Base-by-base conservation (phyloP, 768 basidiomycete genomes). In the Sarcodon sp. region DNA sequence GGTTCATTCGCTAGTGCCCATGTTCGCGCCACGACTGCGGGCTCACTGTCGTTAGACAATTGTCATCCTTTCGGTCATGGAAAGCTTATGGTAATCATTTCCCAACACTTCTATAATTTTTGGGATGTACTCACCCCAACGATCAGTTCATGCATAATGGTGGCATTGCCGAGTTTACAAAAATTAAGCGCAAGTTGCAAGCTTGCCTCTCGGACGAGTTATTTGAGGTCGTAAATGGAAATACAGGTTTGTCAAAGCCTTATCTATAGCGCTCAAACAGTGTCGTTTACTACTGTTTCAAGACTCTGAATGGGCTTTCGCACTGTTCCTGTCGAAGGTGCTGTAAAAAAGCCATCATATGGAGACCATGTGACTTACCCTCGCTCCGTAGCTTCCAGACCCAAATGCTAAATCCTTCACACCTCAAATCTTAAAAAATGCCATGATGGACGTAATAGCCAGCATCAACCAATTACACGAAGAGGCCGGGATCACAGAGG, bases 291-390 rank as follows among this genome's bases (percentile, higher is more conserved):
- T 43, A 45, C 36, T 45, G 27, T 9, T 16, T 43, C 49, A 18
- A 50, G 94, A 99, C 65, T 93, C 90, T 3, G 93, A 99, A 70
- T 97, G 93, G 92, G 84, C 89, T 5, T 99, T 98, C 60, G 92
- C 88, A 7, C 66, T 94, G 45, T 87, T 93, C 62, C 64, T 98
- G 32, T 88, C 92, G 3, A 87, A 83, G 69, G 88, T 79, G 52
- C 33, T 53, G 8, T 46, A 3, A 27, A 41, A 47, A 15, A 35
- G n/a, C n/a, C 16, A 1, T 36, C 7, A 32, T 35, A 15, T 44
- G 16, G 32, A 21, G 18, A 13, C 12, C 45, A 34, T 34, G 13
- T 13, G 35, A 3, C 18, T 21, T 6, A 32, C 13, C 10, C 6
- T 7, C 18, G 13, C 33, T 18, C 11, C 46, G 7, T 56, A 93